phyloP scores from a whole-genome alignment of 306 rosid species.

The Medicago lupulina region DNA sequence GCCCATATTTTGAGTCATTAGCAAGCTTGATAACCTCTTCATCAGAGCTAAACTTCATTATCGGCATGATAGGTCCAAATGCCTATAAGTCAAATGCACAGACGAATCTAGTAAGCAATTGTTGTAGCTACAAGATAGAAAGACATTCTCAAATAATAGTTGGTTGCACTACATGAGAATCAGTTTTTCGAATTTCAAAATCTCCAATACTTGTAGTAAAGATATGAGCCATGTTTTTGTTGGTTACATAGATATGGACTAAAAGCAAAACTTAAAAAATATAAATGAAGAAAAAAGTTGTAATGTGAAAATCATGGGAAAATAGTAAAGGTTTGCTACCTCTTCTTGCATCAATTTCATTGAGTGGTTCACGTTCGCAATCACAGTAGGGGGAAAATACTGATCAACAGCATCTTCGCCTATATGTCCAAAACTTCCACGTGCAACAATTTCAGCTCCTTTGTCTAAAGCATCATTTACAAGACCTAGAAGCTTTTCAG shows the following conservation, averaged over 20 bases:
- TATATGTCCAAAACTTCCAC: constrained; percentile 89
- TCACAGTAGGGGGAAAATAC: constrained; percentile 87
- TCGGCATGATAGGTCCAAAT: constrained; percentile 94
- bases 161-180: constrained; percentile 28
- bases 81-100: constrained; percentile 56
- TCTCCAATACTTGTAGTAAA: constrained; percentile 21
- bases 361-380: constrained; percentile 84
- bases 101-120: constrained; percentile 35
- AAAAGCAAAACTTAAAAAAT: no score
- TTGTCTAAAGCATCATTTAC: constrained; percentile 84
- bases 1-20: constrained; percentile 89
- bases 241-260: no score
- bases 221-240: no score
- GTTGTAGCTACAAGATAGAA: constrained; percentile 22
- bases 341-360: constrained; percentile 98
- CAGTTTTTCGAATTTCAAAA: constrained; percentile 33
- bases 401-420: constrained; percentile 94
- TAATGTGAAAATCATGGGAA: constrained; percentile 7
- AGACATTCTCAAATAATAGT: constrained; percentile 17
- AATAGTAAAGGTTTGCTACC: constrained; percentile 55
- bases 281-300: background rate
- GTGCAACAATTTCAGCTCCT: constrained; percentile 88
- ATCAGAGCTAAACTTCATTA: constrained; percentile 86
- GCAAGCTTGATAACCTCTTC: constrained; percentile 85
- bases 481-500: constrained; percentile 89